phyloP scores from a whole-genome alignment of 306 rosid species.

The Gillenia trifoliata region DNA sequence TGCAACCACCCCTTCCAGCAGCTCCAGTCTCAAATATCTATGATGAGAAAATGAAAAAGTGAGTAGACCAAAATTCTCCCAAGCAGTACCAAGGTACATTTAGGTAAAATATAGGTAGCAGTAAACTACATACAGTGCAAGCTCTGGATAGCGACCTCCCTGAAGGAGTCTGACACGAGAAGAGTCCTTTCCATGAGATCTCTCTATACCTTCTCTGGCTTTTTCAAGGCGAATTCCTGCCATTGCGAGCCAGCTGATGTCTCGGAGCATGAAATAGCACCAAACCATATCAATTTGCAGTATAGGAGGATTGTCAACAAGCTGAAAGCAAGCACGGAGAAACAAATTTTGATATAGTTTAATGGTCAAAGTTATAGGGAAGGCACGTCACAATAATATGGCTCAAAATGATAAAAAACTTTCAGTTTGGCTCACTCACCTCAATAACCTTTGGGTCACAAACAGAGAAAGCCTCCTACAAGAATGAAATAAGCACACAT shows the following conservation, averaged over 20 bases:
- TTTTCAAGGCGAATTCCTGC: constrained; percentile 78
- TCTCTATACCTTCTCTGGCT: constrained; percentile 73
- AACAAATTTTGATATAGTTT: background rate
- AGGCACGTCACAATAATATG: background rate
- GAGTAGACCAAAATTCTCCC: constrained; percentile 6
- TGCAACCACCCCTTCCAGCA: constrained; percentile 93
- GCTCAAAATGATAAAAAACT: background rate
- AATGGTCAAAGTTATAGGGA: constrained; percentile 6
- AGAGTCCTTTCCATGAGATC: constrained; percentile 81
- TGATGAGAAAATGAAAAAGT: constrained; percentile 6
- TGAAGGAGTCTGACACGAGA: constrained; percentile 70
- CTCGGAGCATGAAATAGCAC: constrained; percentile 98
- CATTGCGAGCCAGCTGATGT: constrained; percentile 73
- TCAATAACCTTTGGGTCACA: constrained; percentile 74
- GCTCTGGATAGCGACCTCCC: constrained; percentile 76
- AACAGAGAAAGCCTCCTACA: constrained; percentile 84
- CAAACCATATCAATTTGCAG: constrained; percentile 96
- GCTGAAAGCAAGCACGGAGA: constrained; percentile 39
- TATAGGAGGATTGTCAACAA: constrained; percentile 83
- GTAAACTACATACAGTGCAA: constrained; percentile 67
- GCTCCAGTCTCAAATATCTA: constrained; percentile 83
- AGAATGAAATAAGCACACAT: constrained; percentile 4
- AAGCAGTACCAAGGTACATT: background rate
- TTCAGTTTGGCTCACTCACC: constrained; percentile 43
- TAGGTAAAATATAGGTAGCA: background rate